phyloP scores from a whole-genome alignment of 352 stramenopile species.

The Pythium folliculosum region DNA sequence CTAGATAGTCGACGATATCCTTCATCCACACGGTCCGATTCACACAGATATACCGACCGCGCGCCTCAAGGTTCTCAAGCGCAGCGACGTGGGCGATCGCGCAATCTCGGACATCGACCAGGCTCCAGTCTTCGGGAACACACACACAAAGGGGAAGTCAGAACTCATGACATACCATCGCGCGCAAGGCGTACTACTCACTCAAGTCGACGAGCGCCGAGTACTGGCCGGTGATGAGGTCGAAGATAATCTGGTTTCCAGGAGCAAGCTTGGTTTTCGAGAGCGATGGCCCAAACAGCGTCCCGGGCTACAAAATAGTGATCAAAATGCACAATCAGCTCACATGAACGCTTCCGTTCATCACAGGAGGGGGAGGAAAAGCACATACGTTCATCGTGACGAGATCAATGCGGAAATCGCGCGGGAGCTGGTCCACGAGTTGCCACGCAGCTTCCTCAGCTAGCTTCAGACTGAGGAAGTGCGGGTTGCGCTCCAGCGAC shows the following conservation, averaged over 20 bases:
- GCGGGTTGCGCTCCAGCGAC: conserved; percentile 80
- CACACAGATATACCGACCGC: conserved; percentile 86
- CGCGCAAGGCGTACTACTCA: conserved; percentile 27
- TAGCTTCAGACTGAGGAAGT: conserved; percentile 88
- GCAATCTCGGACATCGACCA: conserved; percentile 87
- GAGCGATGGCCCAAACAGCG: conserved; percentile 78
- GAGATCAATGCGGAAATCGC: conserved; percentile 80
- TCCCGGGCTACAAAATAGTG: conserved; percentile 48
- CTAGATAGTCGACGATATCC: conserved; percentile 85
- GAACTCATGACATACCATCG: background rate
- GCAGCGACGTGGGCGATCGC: conserved; percentile 78
- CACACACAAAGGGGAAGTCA: background rate
- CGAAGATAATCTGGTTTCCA: conserved; percentile 88
- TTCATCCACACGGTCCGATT: conserved; percentile 88
- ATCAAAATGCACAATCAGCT: background rate
- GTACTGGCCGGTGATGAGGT: conserved; percentile 85
- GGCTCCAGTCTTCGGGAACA: conserved; percentile 64
- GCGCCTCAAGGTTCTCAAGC: conserved; percentile 82
- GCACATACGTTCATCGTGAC: conserved; percentile 83
- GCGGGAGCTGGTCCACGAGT: conserved; percentile 83
- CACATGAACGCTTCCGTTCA: no score
- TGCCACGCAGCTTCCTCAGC: conserved; percentile 87
- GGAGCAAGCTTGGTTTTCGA: conserved; percentile 82
- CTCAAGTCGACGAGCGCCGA: conserved; percentile 86
- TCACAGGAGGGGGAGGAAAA: background rate